These are phyloP conservation scores for Penicillium arizonense DNA, from an alignment of 495 filamentous ascomycete species.

Conservation along the genomic window DNA sequence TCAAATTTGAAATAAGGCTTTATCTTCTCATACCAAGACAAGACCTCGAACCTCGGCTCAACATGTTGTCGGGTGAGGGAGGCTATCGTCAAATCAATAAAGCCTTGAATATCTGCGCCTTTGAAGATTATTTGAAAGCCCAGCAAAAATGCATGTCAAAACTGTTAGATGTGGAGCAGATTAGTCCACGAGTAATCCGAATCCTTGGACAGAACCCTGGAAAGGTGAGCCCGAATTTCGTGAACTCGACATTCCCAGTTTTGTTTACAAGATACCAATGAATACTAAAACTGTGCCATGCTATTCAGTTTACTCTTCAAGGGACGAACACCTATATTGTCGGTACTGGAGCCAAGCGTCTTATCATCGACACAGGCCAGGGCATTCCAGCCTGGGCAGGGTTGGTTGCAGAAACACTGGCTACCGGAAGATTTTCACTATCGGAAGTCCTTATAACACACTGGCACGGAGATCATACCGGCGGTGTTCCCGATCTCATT, in stretches of 20 bases:
- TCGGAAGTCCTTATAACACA: not conserved
- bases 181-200: slow-evolving; percentile 36
- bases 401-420: not conserved
- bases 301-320: not conserved
- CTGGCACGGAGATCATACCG: not conserved
- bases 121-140: slow-evolving; percentile 41
- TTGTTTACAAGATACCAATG: too few species aligned
- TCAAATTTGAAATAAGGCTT: too few species aligned
- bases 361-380: not conserved
- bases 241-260: too few species aligned
- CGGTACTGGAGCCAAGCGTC: not conserved
- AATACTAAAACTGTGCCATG: too few species aligned
- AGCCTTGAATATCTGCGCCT: slow-evolving; percentile 40
- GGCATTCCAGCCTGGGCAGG: not conserved
- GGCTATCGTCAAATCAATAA: slow-evolving; percentile 48
- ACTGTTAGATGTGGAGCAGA: slow-evolving; percentile 37
- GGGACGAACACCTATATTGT: slow-evolving; percentile 1
- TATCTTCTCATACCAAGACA: too few species aligned
- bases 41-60: too few species aligned
- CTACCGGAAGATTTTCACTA: not conserved
- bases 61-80: slow-evolving; percentile 23
- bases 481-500: not conserved
- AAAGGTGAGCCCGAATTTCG: too few species aligned
- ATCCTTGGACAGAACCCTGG: too few species aligned
- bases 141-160: slow-evolving; percentile 30